phyloP scores from a whole-genome alignment of 1,284 basidiomycete species.

The Singerocomus rubriflavus region DNA sequence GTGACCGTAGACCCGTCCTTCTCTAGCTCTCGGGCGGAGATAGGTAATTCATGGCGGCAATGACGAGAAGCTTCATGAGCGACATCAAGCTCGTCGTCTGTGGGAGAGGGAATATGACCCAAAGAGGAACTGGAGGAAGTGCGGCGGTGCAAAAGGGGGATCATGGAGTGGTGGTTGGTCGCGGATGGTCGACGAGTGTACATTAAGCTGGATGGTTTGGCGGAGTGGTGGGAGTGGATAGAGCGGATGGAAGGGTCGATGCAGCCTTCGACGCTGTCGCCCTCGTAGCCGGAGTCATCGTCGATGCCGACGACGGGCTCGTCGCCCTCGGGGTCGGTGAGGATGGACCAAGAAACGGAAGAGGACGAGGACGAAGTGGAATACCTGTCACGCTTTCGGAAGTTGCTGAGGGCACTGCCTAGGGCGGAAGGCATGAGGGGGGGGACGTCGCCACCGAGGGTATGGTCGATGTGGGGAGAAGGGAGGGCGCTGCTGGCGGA shows the following conservation, averaged over 20 bases:
- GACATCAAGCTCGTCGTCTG: conserved; percentile 43
- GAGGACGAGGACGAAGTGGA: conserved; percentile 57
- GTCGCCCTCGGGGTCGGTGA: conserved; percentile 59
- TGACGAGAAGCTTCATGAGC: conserved; percentile 33
- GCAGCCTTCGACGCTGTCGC: conserved; percentile 22
- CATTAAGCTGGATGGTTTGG: conserved; percentile 41
- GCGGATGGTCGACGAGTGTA: conserved; percentile 69
- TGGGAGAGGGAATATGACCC: conserved; percentile 37
- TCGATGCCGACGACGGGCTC: conserved; percentile 38
- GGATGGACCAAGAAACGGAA: conserved; percentile 58
- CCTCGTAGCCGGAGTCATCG: conserved; percentile 41
- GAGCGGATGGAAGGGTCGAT: conserved; percentile 36
- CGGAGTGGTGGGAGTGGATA: conserved; percentile 34
- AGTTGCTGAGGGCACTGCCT: conserved; percentile 46
- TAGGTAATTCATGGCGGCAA: conserved; percentile 19
- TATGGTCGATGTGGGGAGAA: conserved; percentile 58
- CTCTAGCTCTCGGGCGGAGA: conserved; percentile 30
- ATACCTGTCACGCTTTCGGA: conserved; percentile 45
- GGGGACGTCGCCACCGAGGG: conserved; percentile 54
- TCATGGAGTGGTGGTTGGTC: conserved; percentile 63
- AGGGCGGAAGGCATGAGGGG: conserved; percentile 56
- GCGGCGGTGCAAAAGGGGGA: conserved; percentile 55
- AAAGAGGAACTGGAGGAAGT: conserved; percentile 43
- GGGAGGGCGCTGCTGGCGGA: conserved; percentile 65
- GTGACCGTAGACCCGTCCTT: conserved; percentile 38